Evolutionary conservation across 129 eudicot genomes (phyloP).

Genomic region (Centaurea solstitialis): DNA sequence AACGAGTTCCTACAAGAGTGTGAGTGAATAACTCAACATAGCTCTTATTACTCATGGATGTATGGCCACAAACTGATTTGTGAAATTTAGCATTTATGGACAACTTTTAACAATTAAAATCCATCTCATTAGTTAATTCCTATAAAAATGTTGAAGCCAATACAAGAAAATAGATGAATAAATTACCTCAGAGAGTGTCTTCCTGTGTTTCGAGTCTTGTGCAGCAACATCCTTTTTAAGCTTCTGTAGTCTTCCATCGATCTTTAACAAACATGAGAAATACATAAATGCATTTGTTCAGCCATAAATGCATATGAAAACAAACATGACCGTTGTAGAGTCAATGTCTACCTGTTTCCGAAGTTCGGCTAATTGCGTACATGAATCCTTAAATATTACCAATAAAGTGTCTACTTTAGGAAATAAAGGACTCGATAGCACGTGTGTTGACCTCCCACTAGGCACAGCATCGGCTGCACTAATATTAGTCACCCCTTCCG

Average conservation of each 20-base stretch:
- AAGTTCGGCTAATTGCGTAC: conserved; percentile 68
- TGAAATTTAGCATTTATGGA: neutral
- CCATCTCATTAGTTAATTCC: neutral
- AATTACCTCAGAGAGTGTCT: conserved; percentile 85
- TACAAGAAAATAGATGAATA: conserved; percentile 2
- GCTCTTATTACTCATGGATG: neutral
- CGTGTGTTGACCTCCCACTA: conserved; percentile 59
- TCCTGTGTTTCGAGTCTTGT: conserved; percentile 84
- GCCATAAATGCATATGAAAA: neutral
- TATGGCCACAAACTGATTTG: neutral
- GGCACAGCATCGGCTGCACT: conserved; percentile 43
- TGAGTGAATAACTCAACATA: neutral
- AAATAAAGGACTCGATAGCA: conserved; percentile 62
- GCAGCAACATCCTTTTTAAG: conserved; percentile 79
- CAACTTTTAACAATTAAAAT: neutral
- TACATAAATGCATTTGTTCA: neutral
- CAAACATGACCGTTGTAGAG: neutral
- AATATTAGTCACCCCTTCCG: conserved; percentile 48
- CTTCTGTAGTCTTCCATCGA: conserved; percentile 68
- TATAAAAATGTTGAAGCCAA: conserved; percentile 3
- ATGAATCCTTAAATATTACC: conserved; percentile 73
- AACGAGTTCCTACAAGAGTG: neutral
- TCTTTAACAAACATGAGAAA: conserved; percentile 37
- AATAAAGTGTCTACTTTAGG: conserved; percentile 85
- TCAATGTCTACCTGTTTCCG: conserved; percentile 55